These are phyloP conservation scores for Linnemannia schmuckeri DNA, from an alignment of 192 early-diverging fungal species.

Conservation along the genomic window DNA sequence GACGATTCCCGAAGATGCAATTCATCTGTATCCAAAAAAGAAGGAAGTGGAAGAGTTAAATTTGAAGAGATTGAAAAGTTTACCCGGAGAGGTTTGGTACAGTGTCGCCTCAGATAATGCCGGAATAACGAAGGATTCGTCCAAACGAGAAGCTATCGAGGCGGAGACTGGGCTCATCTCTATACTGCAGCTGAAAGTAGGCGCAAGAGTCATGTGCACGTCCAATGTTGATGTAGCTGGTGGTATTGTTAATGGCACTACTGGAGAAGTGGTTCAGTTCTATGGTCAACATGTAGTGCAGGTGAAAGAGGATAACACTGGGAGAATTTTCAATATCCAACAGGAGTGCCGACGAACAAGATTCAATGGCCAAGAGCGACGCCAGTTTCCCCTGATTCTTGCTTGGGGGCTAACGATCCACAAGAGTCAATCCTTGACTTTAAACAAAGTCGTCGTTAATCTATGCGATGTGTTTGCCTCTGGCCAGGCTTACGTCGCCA, in stretches of 20 bases:
- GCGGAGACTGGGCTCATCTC: conserved; percentile 10
- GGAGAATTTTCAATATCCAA: conserved; percentile 7
- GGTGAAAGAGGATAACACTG: conserved; percentile 1
- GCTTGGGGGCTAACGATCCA: conserved; percentile 21
- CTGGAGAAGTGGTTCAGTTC: neutral
- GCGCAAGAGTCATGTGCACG: conserved; percentile 25
- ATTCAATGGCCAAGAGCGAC: conserved; percentile 8
- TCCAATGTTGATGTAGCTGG: conserved; percentile 17
- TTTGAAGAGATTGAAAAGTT: neutral
- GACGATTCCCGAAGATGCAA: neutral
- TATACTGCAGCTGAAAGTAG: neutral
- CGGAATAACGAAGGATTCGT: neutral
- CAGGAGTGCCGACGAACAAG: conserved; percentile 9
- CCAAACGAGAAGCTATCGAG: conserved; percentile 7
- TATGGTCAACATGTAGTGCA: neutral
- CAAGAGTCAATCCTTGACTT: conserved; percentile 9
- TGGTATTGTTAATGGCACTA: conserved; percentile 21
- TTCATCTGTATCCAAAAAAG: conserved; percentile 14
- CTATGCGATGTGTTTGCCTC: conserved; percentile 1
- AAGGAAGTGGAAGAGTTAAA: too few relatives aligned
- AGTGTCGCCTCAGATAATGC: neutral
- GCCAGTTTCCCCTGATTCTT: conserved; percentile 20
- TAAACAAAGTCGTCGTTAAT: conserved; percentile 2
- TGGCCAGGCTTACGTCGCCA: conserved; percentile 18
- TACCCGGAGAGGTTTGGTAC: conserved; percentile 3